Base-by-base conservation (phyloP, 805 yeast genomes). In the Starmerella riodocensis region DNA sequence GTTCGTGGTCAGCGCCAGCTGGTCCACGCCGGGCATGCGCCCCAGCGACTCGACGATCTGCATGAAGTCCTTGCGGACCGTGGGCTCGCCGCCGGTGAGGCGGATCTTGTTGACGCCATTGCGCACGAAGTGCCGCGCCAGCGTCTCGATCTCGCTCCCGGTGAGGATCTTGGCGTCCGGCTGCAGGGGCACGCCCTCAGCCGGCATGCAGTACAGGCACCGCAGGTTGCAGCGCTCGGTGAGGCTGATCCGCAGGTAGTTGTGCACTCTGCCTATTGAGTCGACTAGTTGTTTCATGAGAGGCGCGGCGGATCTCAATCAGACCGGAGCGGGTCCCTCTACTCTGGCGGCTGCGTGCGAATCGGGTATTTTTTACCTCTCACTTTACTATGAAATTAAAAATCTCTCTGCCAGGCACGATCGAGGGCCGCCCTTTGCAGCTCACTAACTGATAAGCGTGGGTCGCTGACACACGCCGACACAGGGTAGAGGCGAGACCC, bases 31-130 rank as follows among this genome's bases (percentile, higher is more conserved):
- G 5, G 40, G 45, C 3, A 70, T 46, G 21, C 47, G 36, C 30
- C 67, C 61, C 25, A 71, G 48, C 23, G 57, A 52, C 23, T 47
- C 43, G 7, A 69, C 69, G 4, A 71, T 53, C 4, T 62, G 67
- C 32, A 70, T 58, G 26, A 71, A 61, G 45, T 71, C 76, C 40
- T 61, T 64, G 17, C 76, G 53, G 6, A 71, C 71, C 0, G 74
- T 68, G 0, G 76, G 76, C 50, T 71, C 76, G 13, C 76, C 76
- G 8, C 76, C 76, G 0, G 76, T 71, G 13, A 71, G 55, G 34
- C 76, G 50, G 17, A 71, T 65, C 49, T 71, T 71, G 13, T 57
- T 53, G n/a, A 71, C 74, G 2, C 76, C 76, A 37, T 65, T 64
- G 2, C 48, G 33, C 4, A 66, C 73, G 54, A 71, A 71, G 3